Evolutionary conservation across 495 filamentous ascomycete species (phyloP).

Genomic region (Penicillium crystallinum): DNA sequence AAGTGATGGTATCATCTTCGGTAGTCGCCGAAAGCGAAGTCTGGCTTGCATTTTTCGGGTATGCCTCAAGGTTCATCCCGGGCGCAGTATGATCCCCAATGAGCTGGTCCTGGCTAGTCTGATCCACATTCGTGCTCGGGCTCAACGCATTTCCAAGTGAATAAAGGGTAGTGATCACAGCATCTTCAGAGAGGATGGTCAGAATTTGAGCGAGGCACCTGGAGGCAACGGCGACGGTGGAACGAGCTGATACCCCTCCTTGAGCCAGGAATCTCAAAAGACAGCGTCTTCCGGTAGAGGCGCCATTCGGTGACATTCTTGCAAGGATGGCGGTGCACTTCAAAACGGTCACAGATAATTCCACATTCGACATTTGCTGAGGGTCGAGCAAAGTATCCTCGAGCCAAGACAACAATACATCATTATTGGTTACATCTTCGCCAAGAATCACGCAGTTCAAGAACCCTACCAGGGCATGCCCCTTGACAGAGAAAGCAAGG

Average conservation of each 20-base stretch:
- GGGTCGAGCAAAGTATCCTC: slow-evolving; percentile 71
- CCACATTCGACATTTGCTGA: slow-evolving; percentile 71
- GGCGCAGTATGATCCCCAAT: slow-evolving; percentile 20
- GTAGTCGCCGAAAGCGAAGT: slow-evolving; percentile 66
- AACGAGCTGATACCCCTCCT: slow-evolving; percentile 54
- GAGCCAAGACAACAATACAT: slow-evolving; percentile 81
- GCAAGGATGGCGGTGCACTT: slow-evolving; percentile 79
- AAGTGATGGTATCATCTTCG: slow-evolving; percentile 69
- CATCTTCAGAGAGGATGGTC: slow-evolving; percentile 78
- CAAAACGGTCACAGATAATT: slow-evolving; percentile 67
- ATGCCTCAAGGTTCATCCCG: slow-evolving; percentile 26
- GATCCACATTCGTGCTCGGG: slow-evolving; percentile 47
- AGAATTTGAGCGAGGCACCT: slow-evolving; percentile 75
- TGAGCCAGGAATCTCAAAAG: slow-evolving; percentile 82
- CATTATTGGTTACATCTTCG: slow-evolving; percentile 71
- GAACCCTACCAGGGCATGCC: slow-evolving; percentile 72
- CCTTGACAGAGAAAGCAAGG: slow-evolving; percentile 81
- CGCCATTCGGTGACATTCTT: slow-evolving; percentile 62
- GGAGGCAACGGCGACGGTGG: slow-evolving; percentile 68
- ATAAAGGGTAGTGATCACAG: slow-evolving; percentile 90
- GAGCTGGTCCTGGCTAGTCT: slow-evolving; percentile 24
- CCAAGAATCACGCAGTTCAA: slow-evolving; percentile 77
- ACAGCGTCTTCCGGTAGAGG: slow-evolving; percentile 71
- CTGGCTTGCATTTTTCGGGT: slow-evolving; percentile 67
- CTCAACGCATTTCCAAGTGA: slow-evolving; percentile 89